Conservation (phyloP, 2,329 filamentous ascomycete genomes). For the Thielaviopsis populi region DNA sequence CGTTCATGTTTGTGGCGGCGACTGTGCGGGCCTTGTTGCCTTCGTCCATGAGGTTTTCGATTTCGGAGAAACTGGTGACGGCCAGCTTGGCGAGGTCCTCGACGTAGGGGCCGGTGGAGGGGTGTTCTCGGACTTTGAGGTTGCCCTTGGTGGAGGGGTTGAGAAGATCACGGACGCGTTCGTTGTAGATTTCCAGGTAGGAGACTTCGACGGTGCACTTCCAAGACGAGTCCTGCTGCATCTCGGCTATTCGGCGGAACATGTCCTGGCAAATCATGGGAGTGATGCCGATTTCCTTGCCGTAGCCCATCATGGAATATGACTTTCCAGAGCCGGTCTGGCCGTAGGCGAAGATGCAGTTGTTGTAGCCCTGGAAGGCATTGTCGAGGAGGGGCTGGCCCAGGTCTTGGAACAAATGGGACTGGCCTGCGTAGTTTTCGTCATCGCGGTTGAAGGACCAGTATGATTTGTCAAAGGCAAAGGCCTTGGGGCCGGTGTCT, state of each 20-base stretch:
- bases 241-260: constrained; percentile 67
- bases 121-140: constrained; percentile 92
- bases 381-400: constrained; percentile 88
- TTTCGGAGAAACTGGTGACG: constrained; percentile 84
- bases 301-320: constrained; percentile 99
- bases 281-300: constrained; percentile 87
- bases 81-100: constrained; percentile 94
- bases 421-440: constrained; percentile 74
- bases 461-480: constrained; percentile 94
- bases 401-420: constrained; percentile 74
- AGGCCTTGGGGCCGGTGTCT: constrained; percentile 61
- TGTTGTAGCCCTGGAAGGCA: constrained; percentile 97
- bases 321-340: constrained; percentile 98
- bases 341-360: constrained; percentile 98
- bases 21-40: constrained; percentile 98
- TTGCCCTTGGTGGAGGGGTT: constrained; percentile 95
- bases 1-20: constrained; percentile 99
- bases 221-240: constrained; percentile 59
- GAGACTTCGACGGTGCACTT: constrained; percentile 94
- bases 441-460: constrained; percentile 89
- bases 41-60: constrained; percentile 97
- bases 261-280: constrained; percentile 95
- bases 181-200: constrained; percentile 98
- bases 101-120: constrained; percentile 92
- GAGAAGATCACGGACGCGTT: constrained; percentile 84